Evolutionary conservation across 2,329 filamentous ascomycete species (phyloP).

Genomic region (Colletotrichum chrysophilum): DNA sequence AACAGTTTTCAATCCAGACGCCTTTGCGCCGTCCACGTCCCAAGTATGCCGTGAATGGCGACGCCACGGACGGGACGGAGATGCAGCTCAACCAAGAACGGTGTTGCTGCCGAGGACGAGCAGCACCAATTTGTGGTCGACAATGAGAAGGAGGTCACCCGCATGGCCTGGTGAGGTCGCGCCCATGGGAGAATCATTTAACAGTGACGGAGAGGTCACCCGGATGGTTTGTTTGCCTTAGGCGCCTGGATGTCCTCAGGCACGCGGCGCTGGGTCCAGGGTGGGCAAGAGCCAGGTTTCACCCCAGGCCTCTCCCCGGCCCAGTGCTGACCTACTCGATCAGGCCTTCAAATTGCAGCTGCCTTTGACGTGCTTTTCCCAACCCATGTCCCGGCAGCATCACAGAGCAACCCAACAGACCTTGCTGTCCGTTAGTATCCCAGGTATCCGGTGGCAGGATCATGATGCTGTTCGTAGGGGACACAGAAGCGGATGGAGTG

Average conservation of each 20-base stretch:
- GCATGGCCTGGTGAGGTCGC: no score
- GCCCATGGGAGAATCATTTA: no score
- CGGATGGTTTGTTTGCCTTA: neutral
- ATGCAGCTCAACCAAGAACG: no score
- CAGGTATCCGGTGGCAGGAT: neutral
- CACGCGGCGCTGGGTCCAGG: neutral
- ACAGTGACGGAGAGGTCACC: neutral
- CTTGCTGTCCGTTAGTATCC: neutral
- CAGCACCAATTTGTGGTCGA: no score
- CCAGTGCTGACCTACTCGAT: no score
- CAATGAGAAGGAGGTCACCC: no score
- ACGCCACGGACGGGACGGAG: no score
- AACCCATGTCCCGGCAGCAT: neutral
- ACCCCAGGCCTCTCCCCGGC: no score
- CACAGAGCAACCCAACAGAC: neutral
- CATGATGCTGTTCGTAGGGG: neutral
- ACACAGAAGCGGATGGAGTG: neutral
- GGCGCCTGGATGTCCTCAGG: neutral
- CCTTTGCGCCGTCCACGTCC: no score
- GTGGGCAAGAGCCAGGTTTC: neutral
- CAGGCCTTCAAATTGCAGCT: neutral
- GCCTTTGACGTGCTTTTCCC: neutral
- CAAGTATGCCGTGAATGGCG: no score
- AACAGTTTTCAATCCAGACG: no score
- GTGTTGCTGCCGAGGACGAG: no score